Evolutionary conservation across 2,329 filamentous ascomycete species (phyloP).

Genomic region (Ascochyta koolunga): DNA sequence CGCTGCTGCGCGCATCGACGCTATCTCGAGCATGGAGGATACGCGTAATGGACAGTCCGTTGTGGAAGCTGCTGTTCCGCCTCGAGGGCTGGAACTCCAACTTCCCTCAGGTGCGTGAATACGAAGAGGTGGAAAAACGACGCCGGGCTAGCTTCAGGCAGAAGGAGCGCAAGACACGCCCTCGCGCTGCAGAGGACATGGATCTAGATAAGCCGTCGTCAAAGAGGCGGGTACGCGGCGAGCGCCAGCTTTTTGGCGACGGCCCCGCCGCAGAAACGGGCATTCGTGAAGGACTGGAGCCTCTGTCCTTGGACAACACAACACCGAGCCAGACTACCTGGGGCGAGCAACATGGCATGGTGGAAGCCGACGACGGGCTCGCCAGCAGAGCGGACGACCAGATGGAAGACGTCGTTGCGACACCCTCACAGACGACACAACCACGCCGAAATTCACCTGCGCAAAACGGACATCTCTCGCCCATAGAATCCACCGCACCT

Average conservation of each 20-base stretch:
- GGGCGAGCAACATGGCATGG: conserved; percentile 55
- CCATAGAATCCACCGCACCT: conserved; percentile 15
- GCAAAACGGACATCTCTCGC: conserved; percentile 9
- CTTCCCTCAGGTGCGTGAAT: conserved; percentile 65
- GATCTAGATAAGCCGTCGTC: conserved; percentile 58
- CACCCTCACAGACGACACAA: conserved; percentile 21
- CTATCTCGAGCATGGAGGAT: conserved; percentile 83
- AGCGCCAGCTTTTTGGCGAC: conserved; percentile 51
- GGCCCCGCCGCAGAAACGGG: conserved; percentile 30
- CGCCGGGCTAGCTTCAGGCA: conserved; percentile 44
- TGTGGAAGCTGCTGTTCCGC: conserved; percentile 86
- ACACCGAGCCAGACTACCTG: conserved; percentile 38
- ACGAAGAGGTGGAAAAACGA: conserved; percentile 63
- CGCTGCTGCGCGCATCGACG: conserved; percentile 77
- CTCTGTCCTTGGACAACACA: conserved; percentile 26
- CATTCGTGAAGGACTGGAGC: conserved; percentile 28
- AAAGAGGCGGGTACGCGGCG: conserved; percentile 58
- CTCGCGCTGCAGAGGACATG: conserved; percentile 52
- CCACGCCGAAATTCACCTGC: conserved; percentile 26
- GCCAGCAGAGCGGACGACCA: conserved; percentile 36
- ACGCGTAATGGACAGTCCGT: conserved; percentile 77
- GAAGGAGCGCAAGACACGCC: conserved; percentile 54
- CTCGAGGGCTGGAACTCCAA: conserved; percentile 86
- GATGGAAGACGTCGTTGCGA: conserved; percentile 46
- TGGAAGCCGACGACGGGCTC: conserved; percentile 53